Conservation (phyloP, 2,329 filamentous ascomycete species). For the Aaosphaeria arxii region DNA sequence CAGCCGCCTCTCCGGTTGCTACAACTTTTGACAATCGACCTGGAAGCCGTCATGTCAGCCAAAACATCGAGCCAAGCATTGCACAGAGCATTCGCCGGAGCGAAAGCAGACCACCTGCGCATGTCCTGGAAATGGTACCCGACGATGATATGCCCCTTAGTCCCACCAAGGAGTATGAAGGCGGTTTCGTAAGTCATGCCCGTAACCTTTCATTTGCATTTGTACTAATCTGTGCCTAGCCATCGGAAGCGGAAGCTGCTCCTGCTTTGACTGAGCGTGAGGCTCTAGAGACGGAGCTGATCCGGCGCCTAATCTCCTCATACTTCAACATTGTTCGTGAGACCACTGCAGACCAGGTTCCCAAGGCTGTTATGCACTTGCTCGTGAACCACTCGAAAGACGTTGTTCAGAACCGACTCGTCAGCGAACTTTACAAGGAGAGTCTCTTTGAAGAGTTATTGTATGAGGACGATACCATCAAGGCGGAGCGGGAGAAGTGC, state of each 20-base stretch:
- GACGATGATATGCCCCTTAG: constrained; percentile 40
- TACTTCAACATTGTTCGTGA: constrained; percentile 99
- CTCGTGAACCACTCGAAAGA: constrained; percentile 98
- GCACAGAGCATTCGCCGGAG: constrained; percentile 74
- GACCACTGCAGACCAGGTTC: constrained; percentile 97
- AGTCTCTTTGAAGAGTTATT: constrained; percentile 85
- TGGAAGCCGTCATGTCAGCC: constrained; percentile 68
- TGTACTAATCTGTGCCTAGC: constrained; percentile 26
- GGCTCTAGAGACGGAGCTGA: constrained; percentile 95
- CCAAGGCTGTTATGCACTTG: constrained; percentile 98
- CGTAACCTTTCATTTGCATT: background rate
- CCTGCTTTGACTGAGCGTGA: constrained; percentile 92
- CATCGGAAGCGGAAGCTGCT: constrained; percentile 56
- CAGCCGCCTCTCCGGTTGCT: constrained; percentile 40
- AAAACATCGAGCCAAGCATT: constrained; percentile 76
- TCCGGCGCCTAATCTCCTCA: constrained; percentile 91
- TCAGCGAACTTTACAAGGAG: constrained; percentile 94
- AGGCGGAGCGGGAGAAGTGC: constrained; percentile 97
- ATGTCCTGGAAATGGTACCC: constrained; percentile 40
- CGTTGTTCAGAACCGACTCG: constrained; percentile 92
- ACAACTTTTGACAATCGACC: constrained; percentile 39
- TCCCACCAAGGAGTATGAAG: constrained; percentile 43
- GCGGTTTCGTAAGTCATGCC: constrained; percentile 57
- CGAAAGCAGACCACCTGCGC: constrained; percentile 54
- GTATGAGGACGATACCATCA: constrained; percentile 96